These are phyloP conservation scores for Gillenia trifoliata DNA, from an alignment of 306 rosid genomes.

Conservation along the genomic window DNA sequence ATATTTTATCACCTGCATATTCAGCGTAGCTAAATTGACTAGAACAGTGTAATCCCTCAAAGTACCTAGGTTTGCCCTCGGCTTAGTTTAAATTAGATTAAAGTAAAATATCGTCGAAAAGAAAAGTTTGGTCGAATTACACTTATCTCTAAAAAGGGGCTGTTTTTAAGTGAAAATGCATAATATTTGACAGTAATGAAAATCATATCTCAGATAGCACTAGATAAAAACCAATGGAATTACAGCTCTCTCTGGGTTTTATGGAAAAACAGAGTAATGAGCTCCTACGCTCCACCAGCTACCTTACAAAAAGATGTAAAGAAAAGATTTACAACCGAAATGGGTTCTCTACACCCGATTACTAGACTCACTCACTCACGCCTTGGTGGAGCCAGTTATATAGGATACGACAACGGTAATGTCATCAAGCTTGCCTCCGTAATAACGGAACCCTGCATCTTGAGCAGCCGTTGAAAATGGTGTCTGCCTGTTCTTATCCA, in stretches of 20 bases:
- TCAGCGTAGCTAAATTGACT: too few relatives aligned
- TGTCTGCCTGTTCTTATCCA: constrained; percentile 58
- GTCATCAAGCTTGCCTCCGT: constrained; percentile 95
- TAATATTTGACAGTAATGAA: not conserved
- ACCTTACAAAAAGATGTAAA: not conserved
- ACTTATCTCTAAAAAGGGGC: not conserved
- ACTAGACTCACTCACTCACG: constrained; percentile 7
- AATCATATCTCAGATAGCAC: not conserved
- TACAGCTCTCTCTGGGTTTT: not conserved
- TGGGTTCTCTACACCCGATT: not conserved
- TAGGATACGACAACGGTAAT: constrained; percentile 77
- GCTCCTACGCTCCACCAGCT: not conserved
- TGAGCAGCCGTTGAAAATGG: constrained; percentile 89
- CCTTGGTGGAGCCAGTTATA: constrained; percentile 31
- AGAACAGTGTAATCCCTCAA: too few relatives aligned
- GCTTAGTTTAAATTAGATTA: not conserved
- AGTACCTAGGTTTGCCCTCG: too few relatives aligned
- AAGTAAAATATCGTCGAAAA: not conserved
- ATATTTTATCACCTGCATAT: too few relatives aligned
- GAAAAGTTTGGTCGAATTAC: not conserved
- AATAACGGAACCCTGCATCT: constrained; percentile 74
- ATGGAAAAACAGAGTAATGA: not conserved
- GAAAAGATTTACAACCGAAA: not conserved
- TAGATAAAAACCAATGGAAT: not conserved
- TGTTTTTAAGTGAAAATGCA: not conserved